phyloP scores from a whole-genome alignment of 2,329 filamentous ascomycete genomes.

The Aspergillus ruber region DNA sequence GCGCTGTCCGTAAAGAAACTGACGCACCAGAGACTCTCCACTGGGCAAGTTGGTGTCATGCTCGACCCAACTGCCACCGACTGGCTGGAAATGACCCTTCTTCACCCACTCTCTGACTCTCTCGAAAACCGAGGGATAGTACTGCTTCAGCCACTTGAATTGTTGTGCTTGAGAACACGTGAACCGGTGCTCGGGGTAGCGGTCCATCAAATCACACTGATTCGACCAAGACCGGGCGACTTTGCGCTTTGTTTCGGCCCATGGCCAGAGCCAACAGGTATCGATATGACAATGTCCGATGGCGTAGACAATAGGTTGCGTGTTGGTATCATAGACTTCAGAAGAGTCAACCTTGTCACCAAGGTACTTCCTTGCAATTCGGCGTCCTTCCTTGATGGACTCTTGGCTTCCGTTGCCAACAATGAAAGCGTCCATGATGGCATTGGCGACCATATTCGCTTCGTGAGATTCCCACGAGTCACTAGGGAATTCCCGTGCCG shows the following conservation, averaged over 20 bases:
- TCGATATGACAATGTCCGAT: conserved; percentile 98
- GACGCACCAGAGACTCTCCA: conserved; percentile 85
- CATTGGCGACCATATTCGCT: conserved; percentile 74
- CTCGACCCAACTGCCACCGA: conserved; percentile 97
- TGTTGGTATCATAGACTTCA: conserved; percentile 72
- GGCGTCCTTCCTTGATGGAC: conserved; percentile 70
- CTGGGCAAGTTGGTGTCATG: conserved; percentile 97
- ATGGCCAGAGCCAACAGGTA: conserved; percentile 97
- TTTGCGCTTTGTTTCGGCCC: conserved; percentile 95
- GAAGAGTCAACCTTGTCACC: conserved; percentile 74
- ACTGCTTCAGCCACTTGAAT: conserved; percentile 90
- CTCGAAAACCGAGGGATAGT: conserved; percentile 83
- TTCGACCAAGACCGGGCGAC: conserved; percentile 93
- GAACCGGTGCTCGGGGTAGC: conserved; percentile 90
- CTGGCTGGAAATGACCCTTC: conserved; percentile 84
- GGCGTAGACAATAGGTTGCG: conserved; percentile 71
- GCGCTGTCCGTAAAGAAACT: conserved; percentile 91
- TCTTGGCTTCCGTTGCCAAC: conserved; percentile 65
- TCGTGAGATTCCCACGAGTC: conserved; percentile 86
- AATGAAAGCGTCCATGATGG: conserved; percentile 86
- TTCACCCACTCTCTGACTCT: conserved; percentile 88
- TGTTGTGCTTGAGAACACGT: conserved; percentile 91
- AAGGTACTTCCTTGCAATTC: conserved; percentile 76
- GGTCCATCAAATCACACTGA: conserved; percentile 90
- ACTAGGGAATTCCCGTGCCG: conserved; percentile 79